Evolutionary conservation across 192 early-diverging fungal species (phyloP), one percentile per base, ranked within the genome.

Genomic region (Dispira simplex): DNA sequence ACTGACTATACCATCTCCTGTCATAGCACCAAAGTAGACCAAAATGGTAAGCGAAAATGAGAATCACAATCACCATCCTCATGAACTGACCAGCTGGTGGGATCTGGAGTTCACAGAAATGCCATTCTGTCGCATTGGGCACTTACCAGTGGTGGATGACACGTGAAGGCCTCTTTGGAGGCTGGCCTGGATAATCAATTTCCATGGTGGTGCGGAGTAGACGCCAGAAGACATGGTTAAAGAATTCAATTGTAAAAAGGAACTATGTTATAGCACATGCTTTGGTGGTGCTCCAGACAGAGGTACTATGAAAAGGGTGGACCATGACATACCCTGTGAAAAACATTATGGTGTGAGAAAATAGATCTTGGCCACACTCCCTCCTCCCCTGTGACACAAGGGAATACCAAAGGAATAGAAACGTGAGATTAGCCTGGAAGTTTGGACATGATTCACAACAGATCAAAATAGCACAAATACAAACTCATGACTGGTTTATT

Each of bases 401-500:
- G 32, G 32, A 39, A 4, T 1, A 6, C 32, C 32, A 39, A 39
- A 39, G 32, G 32, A 6, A 39, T 6, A 39, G 32, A 6, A 39
- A 39, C 6, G 32, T 39, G 32, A 4, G 32, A 1, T 6, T 39
- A 39, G 32, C 32, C 32, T 6, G 6, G 32, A 39, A 1, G 32
- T 39, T 39, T 39, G 32, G 32, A 39, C 32, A 39, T 39, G 32
- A 6, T 39, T 6, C 6, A 21, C 4, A 46, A 8, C 4, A 51
- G 49, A 20, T 47, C 49, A 51, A 51, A 20, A 8, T 4, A 23
- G 8, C 49, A 20, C 1, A 51, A 51, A 18, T 51, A 51, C 1
- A 51, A 51, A 51, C 8, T 8, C 49, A 8, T 51, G 16, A 23
- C 49, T 51, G 49, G 49, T 51, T 51, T 51, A 51, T 51, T 51